Base-by-base conservation (phyloP, 495 filamentous ascomycete genomes). In the Friedmanniomyces endolithicus region DNA sequence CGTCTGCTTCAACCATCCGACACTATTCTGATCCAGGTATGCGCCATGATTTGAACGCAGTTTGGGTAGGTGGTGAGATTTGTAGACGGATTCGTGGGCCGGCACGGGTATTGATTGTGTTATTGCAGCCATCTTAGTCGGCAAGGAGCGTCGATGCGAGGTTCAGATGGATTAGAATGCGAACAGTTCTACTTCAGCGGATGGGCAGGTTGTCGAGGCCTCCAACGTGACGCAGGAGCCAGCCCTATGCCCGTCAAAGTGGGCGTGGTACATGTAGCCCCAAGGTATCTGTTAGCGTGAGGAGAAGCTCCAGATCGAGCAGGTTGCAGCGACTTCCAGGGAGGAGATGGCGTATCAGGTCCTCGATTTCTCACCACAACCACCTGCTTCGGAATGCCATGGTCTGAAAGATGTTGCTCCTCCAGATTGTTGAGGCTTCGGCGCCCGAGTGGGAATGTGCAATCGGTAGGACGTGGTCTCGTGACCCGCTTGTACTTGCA, bases 21-120 rank as follows among this genome's bases (percentile, higher is more conserved):
- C 55, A 14, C 16, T 49, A 9, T 22, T 29, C 17, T 33, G 29
- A 31, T 65, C 63, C n/a, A 63, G 33, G 48, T 59, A 57, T 9
- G 19, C 34, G 16, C 62, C 62, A 49, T 59, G 49, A 39, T 64
- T 64, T 1, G 62, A 63, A n/a, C 62, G 62, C 9, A 64, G 53
- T 47, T 64, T 62, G 6, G 62, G 62, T 20, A 64, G 53, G 17
- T 62, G 56, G 23, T 59, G 48, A 9, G 59, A 34, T 45, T 64
- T 56, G 43, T 53, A 50, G 14, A 57, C 43, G 3, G 63, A 49
- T 56, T 62, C 56, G 40, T 64, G 62, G 12, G 62, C 62, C 2
- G 62, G 56, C 16, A 58, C 43, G 12, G 62, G 60, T 7, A 48
- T 29, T 31, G 49, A 19, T 50, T 56, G 57, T 19, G 47, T 55